Evolutionary conservation across 2,329 filamentous ascomycete species (phyloP).

Genomic region (Mycosphaerella sp.): DNA sequence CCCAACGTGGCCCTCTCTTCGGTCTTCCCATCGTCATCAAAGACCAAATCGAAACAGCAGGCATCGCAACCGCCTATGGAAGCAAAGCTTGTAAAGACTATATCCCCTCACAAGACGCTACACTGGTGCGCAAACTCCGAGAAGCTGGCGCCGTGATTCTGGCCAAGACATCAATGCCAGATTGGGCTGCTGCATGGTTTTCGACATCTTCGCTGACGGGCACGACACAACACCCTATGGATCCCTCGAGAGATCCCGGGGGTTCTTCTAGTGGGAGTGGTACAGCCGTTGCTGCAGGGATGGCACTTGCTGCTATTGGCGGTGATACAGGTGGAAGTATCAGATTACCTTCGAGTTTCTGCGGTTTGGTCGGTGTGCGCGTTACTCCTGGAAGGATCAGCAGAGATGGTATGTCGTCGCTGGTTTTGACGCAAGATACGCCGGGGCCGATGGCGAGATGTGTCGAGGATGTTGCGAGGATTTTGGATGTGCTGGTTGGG

Average conservation of each 20-base stretch:
- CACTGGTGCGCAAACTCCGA: conserved; percentile 18
- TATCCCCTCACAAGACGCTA: conserved; percentile 21
- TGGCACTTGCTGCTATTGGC: conserved; percentile 27
- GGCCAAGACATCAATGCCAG: conserved; percentile 24
- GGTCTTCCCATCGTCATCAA: conserved; percentile 26
- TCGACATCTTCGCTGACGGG: conserved; percentile 23
- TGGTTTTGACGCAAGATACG: conserved; percentile 25
- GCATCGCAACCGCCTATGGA: conserved; percentile 22
- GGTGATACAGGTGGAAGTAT: conserved; percentile 30
- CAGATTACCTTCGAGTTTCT: conserved; percentile 25
- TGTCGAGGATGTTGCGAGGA: conserved; percentile 24
- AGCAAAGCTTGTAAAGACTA: conserved; percentile 20
- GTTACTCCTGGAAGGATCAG: conserved; percentile 28
- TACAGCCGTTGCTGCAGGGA: conserved; percentile 26
- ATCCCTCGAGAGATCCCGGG: conserved; percentile 26
- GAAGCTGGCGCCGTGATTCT: conserved; percentile 25
- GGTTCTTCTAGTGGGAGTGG: conserved; percentile 28
- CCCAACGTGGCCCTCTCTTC: conserved; percentile 20
- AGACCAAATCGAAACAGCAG: conserved; percentile 25
- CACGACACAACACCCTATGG: conserved; percentile 25
- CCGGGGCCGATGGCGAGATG: conserved; percentile 24
- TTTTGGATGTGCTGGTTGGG: conserved; percentile 25
- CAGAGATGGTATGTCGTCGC: conserved; percentile 23
- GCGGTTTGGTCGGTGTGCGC: conserved; percentile 26
- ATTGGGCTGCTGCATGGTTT: conserved; percentile 23